Percentiles rank a stretch among this genome's conserved stretches.
phyloP scores from a whole-genome alignment of 2,329 filamentous ascomycete species.

The Fusarium aywerte region DNA sequence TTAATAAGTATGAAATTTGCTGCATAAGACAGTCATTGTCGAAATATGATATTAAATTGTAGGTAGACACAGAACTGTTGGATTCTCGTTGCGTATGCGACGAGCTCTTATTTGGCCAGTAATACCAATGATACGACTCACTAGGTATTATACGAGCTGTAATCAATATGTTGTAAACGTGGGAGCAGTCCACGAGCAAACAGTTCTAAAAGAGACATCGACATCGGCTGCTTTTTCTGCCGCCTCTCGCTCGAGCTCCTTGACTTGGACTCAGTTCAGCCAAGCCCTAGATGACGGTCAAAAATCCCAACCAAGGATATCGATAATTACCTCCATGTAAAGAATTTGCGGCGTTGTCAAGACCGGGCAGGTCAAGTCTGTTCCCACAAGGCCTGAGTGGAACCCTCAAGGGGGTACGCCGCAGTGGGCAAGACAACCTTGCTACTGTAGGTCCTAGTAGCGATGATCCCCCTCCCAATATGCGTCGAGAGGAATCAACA shows the following conservation, averaged over 20 bases:
- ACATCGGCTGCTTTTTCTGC: neutral
- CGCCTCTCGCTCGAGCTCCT: neutral
- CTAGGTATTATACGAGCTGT: no score
- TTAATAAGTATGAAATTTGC: no score
- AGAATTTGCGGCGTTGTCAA: constrained; percentile 8
- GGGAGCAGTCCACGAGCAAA: neutral
- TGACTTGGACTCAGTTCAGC: constrained; percentile 8
- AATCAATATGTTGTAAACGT: neutral
- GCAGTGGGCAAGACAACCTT: constrained; percentile 12
- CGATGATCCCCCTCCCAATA: constrained; percentile 23
- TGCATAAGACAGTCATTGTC: no score
- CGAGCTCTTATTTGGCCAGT: no score
- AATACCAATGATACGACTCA: no score
- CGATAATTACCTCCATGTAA: no score
- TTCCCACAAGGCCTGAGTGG: neutral
- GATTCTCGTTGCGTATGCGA: no score
- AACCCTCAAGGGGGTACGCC: constrained; percentile 9
- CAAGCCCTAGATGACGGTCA: neutral
- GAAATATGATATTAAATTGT: no score
- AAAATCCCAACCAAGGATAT: neutral
- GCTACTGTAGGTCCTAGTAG: neutral
- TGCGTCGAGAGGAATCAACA: constrained; percentile 20
- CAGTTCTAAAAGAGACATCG: neutral
- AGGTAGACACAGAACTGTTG: no score
- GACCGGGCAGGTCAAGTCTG: neutral